phyloP scores from a whole-genome alignment of 805 yeast genomes.

The Hanseniaspora meyeri region DNA sequence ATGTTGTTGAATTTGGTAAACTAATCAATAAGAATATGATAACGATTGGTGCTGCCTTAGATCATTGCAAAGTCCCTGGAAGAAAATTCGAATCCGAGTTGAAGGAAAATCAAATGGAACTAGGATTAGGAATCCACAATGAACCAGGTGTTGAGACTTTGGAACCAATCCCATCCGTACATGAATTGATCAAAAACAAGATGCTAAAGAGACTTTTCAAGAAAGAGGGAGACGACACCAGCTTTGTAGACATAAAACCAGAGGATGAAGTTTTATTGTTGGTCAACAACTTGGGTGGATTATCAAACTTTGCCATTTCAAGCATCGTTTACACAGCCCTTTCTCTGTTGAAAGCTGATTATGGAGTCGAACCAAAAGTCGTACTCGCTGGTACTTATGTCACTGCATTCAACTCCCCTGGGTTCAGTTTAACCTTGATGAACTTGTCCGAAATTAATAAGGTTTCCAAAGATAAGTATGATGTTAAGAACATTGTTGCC shows the following conservation, averaged over 20 bases:
- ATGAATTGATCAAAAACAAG: slow-evolving; percentile 41
- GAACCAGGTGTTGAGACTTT: slow-evolving; percentile 67
- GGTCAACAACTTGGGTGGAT: slow-evolving; percentile 82
- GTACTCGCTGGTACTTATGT: slow-evolving; percentile 66
- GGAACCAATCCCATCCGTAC: slow-evolving; percentile 54
- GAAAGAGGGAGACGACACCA: slow-evolving; percentile 58
- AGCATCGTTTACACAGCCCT: slow-evolving; percentile 56
- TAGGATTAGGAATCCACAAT: slow-evolving; percentile 93
- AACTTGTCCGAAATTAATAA: slow-evolving; percentile 47
- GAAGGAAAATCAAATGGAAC: slow-evolving; percentile 56
- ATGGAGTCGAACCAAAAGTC: slow-evolving; percentile 52
- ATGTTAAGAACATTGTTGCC: slow-evolving; percentile 32
- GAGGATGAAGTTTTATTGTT: slow-evolving; percentile 59
- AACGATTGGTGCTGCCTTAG: slow-evolving; percentile 81
- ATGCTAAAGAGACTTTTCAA: slow-evolving; percentile 54
- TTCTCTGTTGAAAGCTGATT: slow-evolving; percentile 39
- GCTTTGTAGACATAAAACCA: slow-evolving; percentile 52
- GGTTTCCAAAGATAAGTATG: slow-evolving; percentile 26
- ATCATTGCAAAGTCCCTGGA: slow-evolving; percentile 84
- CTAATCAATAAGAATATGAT: slow-evolving; percentile 54
- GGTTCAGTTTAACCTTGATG: slow-evolving; percentile 72
- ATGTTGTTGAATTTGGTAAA: slow-evolving; percentile 47
- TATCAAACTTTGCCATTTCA: slow-evolving; percentile 65
- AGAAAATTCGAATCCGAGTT: slow-evolving; percentile 45
- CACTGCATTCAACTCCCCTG: slow-evolving; percentile 85